Evolutionary conservation across 2,329 filamentous ascomycete species (phyloP).

Genomic region (Chaetomium sp.): DNA sequence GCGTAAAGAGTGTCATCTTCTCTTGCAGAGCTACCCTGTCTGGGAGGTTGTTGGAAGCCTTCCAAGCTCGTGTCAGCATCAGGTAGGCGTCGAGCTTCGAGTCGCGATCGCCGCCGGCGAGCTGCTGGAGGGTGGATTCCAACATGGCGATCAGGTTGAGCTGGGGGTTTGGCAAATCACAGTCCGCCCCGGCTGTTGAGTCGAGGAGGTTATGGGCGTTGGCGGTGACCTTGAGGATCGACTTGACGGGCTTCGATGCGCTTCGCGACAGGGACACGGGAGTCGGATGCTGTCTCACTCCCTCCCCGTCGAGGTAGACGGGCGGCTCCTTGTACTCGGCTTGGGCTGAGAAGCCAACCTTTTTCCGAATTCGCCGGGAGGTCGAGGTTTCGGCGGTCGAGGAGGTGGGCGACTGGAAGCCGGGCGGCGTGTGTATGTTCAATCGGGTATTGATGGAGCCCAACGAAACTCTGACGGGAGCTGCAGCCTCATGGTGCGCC

Average conservation of each 20-base stretch:
- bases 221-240: slow-evolving; percentile 77
- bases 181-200: slow-evolving; percentile 49
- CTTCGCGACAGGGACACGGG: slow-evolving; percentile 45
- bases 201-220: slow-evolving; percentile 51
- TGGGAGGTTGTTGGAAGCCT: slow-evolving; percentile 79
- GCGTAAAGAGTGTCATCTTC: slow-evolving; percentile 75
- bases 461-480: slow-evolving; percentile 42
- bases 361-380: slow-evolving; percentile 53
- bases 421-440: slow-evolving; percentile 57
- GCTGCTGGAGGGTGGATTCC: slow-evolving; percentile 78
- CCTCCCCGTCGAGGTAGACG: slow-evolving; percentile 45
- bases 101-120: slow-evolving; percentile 72
- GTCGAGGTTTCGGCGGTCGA: slow-evolving; percentile 47
- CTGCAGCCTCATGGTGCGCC: slow-evolving; percentile 45
- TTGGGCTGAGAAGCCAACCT: slow-evolving; percentile 59
- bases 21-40: slow-evolving; percentile 70
- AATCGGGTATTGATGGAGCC: slow-evolving; percentile 45
- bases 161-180: slow-evolving; percentile 40
- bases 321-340: slow-evolving; percentile 60
- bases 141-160: slow-evolving; percentile 76
- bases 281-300: slow-evolving; percentile 45
- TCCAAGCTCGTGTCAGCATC: slow-evolving; percentile 73
- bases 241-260: slow-evolving; percentile 54
- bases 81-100: slow-evolving; percentile 84
- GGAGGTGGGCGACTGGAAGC: slow-evolving; percentile 49